A percentile compares a stretch with the other conserved stretches of the same genome.
phyloP scores from a whole-genome alignment of 306 rosid genomes.

The Cicer cuneatum region DNA sequence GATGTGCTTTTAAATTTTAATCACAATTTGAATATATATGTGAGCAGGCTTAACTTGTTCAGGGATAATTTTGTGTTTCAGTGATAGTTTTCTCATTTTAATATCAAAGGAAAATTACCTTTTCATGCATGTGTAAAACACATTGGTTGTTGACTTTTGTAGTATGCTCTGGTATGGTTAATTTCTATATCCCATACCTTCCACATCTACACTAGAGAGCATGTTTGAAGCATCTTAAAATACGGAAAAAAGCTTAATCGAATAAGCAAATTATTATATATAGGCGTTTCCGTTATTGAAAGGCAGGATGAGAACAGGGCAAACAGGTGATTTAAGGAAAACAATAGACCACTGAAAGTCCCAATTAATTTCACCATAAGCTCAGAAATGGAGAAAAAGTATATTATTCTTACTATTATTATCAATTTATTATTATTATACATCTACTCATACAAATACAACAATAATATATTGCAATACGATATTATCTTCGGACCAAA shows the following conservation, averaged over 20 bases:
- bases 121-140: too few species aligned
- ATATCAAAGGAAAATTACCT: too few species aligned
- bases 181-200: background rate
- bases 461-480: conserved; percentile 28
- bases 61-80: too few species aligned
- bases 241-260: background rate
- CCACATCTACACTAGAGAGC: background rate
- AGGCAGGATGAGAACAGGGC: background rate
- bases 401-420: background rate
- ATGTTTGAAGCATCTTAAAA: background rate
- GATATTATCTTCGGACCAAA: conserved; percentile 55
- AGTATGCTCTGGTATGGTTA: too few species aligned
- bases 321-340: conserved; percentile 7
- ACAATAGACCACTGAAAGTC: conserved; percentile 23
- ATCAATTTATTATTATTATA: conserved; percentile 6
- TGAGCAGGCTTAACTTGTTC: too few species aligned
- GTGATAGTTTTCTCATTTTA: too few species aligned
- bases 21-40: too few species aligned
- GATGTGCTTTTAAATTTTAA: too few species aligned
- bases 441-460: conserved; percentile 35
- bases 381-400: conserved; percentile 31
- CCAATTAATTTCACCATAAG: conserved; percentile 9
- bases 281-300: conserved; percentile 1
- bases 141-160: too few species aligned
- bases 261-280: conserved; percentile 2